Evolutionary conservation across 257 asterid species (phyloP).

Genomic region (Capsicum chinense): DNA sequence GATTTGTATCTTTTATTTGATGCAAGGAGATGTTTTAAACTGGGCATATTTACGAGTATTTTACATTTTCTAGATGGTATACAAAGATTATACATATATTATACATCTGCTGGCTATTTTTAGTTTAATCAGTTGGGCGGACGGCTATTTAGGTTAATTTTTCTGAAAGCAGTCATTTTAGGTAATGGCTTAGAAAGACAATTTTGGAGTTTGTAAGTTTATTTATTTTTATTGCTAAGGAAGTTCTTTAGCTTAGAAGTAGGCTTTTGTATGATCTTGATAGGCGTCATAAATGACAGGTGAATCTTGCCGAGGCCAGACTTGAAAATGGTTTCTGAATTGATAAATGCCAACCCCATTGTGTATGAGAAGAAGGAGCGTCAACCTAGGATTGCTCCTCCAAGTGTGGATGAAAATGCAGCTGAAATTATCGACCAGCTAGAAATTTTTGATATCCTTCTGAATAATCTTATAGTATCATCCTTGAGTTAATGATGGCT

Average conservation of each 20-base stretch:
- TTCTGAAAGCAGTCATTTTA: too few species aligned
- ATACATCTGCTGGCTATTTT: too few species aligned
- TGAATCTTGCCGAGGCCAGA: not conserved
- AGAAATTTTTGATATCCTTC: constrained; percentile 92
- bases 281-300: not conserved
- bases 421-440: constrained; percentile 73
- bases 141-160: too few species aligned
- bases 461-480: constrained; percentile 22
- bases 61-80: too few species aligned
- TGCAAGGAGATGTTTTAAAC: not conserved
- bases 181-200: too few species aligned
- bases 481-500: not conserved
- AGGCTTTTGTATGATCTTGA: not conserved
- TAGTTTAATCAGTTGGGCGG: too few species aligned
- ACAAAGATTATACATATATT: too few species aligned
- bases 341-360: constrained; percentile 87
- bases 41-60: too few species aligned
- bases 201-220: not conserved
- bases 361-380: constrained; percentile 88
- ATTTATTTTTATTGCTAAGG: not conserved
- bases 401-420: constrained; percentile 62
- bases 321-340: constrained; percentile 60
- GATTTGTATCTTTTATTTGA: constrained; percentile 1
- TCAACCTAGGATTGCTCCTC: constrained; percentile 55
- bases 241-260: not conserved